Base-by-base conservation (phyloP, 2,329 filamentous ascomycete genomes). In the Pyricularia sp. region DNA sequence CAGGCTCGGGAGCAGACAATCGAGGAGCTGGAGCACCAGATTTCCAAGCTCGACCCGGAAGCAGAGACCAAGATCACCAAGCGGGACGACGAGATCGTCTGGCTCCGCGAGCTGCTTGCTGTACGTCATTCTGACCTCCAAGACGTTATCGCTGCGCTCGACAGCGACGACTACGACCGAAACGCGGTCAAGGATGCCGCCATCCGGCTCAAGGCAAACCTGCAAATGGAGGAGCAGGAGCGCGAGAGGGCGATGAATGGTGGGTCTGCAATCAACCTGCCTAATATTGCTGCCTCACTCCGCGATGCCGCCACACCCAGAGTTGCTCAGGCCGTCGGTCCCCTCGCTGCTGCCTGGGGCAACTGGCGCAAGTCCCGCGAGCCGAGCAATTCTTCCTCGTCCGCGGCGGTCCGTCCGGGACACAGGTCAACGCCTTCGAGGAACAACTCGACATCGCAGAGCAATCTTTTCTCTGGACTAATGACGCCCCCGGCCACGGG, bases 151-250 rank as follows among this genome's bases (percentile, higher is more conserved):
- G 83, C 83, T 63, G 87, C 89, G 6, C 81, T 97, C 31, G 88
- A 88, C 2, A 82, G 87, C 67, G 88, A 92, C 4, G 79, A 82
- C 30, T 94, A 90, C 73, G 88, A 97, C 74, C 85, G 86, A 65
- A 86, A 91, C 67, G 83, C 84, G 6, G 89, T 97, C 68, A 90
- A 90, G 70, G 93, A 97, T 73, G 92, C 93, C 6, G 90, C 91
- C 44, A 97, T 97, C 70, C 88, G 94, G 64, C 87, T 99, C 67
- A 91, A 91, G 73, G 91, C 94, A 16, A 97, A 96, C 72, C 81
- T 99, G 44, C 91, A 97, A 74, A 99, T 99, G 94, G 93, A 99
- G 75, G 90, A 96, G 73, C 91, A 96, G 74, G 93, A 97, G 76
- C 90, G 91, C 63, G 93, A 97, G 75, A 85, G 94, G 66, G 88